Evolutionary conservation across 164 flowering plant genomes (phyloP).

Genomic region (Sedum album): DNA sequence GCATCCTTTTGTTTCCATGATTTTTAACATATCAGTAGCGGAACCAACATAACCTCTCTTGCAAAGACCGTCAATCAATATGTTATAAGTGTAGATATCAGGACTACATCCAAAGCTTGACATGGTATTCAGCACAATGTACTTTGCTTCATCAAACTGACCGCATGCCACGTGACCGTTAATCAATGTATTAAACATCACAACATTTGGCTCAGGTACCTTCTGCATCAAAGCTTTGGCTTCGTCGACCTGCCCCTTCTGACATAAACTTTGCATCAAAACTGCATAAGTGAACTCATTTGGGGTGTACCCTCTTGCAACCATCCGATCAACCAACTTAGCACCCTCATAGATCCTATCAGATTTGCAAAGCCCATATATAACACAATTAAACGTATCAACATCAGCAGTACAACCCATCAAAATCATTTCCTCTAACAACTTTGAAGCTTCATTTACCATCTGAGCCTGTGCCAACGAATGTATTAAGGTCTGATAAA

Average conservation of each 20-base stretch:
- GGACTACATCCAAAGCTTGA: conserved; percentile 36
- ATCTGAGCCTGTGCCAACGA: conserved; percentile 45
- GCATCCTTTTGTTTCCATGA: conserved; percentile 51
- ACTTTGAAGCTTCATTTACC: conserved; percentile 53
- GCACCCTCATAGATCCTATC: conserved; percentile 58
- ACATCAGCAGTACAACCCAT: conserved; percentile 83
- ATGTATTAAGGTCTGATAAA: conserved; percentile 79
- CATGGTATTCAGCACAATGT: conserved; percentile 38
- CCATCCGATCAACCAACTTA: conserved; percentile 78
- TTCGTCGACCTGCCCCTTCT: conserved; percentile 51
- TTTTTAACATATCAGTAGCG: conserved; percentile 50
- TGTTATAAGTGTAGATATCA: conserved; percentile 61
- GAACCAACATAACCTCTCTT: conserved; percentile 42
- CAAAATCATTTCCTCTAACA: conserved; percentile 80
- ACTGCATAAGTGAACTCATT: conserved; percentile 58
- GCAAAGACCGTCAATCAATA: conserved; percentile 62
- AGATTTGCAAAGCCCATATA: conserved; percentile 51
- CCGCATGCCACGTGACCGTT: conserved; percentile 62
- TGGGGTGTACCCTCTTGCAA: conserved; percentile 57
- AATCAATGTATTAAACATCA: conserved; percentile 60
- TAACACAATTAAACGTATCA: conserved; percentile 65
- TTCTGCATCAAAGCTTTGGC: conserved; percentile 54
- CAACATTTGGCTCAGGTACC: conserved; percentile 51
- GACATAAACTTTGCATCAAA: conserved; percentile 65
- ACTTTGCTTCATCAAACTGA: conserved; percentile 52